A percentile compares a stretch with the other conserved stretches of the same genome.
Conservation (phyloP, 805 yeast species). For the Zygosaccharomyces rouxii region DNA sequence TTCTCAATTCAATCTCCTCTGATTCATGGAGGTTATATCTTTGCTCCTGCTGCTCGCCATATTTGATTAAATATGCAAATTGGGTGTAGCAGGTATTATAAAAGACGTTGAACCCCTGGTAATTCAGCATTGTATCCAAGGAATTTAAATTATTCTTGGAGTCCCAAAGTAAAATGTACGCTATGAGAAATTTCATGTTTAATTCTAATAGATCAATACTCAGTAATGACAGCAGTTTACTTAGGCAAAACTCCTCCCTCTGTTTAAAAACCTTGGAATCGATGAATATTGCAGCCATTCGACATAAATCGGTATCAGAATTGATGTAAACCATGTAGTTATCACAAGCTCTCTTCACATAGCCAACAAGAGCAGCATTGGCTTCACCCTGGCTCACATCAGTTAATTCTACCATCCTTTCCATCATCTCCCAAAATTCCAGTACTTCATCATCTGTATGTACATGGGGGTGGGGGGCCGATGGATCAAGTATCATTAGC, state of each 20-base stretch:
- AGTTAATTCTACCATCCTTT: slow-evolving; percentile 19
- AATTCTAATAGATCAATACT: slow-evolving; percentile 35
- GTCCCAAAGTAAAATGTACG: slow-evolving; percentile 43
- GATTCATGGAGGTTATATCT: slow-evolving; percentile 9
- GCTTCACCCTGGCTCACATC: slow-evolving; percentile 14
- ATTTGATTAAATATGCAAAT: slow-evolving; percentile 33
- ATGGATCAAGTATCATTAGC: slow-evolving; percentile 26
- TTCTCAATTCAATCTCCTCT: slow-evolving; percentile 31
- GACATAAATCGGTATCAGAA: slow-evolving; percentile 35
- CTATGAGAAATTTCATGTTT: slow-evolving; percentile 39
- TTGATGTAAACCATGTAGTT: slow-evolving; percentile 25
- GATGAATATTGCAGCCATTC: slow-evolving; percentile 34
- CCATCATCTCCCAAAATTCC: slow-evolving; percentile 31
- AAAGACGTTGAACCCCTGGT: slow-evolving; percentile 48
- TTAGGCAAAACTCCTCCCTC: slow-evolving; percentile 43
- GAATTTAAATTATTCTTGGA: slow-evolving; percentile 41
- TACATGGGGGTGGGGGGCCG: slow-evolving; percentile 12
- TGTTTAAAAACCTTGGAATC: slow-evolving; percentile 36
- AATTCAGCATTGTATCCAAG: slow-evolving; percentile 45
- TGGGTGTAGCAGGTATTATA: slow-evolving; percentile 39
- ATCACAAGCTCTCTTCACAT: slow-evolving; percentile 28
- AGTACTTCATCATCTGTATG: slow-evolving; percentile 19
- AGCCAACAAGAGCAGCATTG: slow-evolving; percentile 30
- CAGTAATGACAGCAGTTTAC: slow-evolving; percentile 46
- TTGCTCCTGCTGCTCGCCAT: slow-evolving; percentile 23